Evolutionary conservation across 352 stramenopile genomes (phyloP), one percentile per base, ranked within the genome.

Genomic region (Phytophthora litchii): DNA sequence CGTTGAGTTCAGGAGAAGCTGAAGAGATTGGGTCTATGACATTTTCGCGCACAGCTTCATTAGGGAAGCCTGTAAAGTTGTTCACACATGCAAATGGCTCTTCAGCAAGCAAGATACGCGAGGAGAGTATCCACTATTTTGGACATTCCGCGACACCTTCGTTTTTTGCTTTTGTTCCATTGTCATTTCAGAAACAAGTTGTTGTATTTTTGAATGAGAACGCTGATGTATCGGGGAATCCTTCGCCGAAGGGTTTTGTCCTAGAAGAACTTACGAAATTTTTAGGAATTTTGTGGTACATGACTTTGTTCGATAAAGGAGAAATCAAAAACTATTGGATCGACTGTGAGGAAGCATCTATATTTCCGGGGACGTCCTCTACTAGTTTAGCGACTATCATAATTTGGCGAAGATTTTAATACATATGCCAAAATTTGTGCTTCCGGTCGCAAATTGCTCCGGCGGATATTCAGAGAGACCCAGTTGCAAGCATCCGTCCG

Each of bases 261-360:
- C n/a, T 60, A n/a, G 35, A 40, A 14, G 32, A 46, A 5, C 4
- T 48, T 8, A 53, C 53, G 42, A 21, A 3, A 1, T 47, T 48
- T 19, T 12, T 52, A 1, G 41, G 52, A 3, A 53, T 60, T 11
- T 16, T 60, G 9, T 53, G 32, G 42, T 48, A 52, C 17, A 47
- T 53, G 41, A 14, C 51, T 9, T 31, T 60, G 1, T 2, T 60
- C 0, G 34, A 60, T 51, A 60, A 53, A 38, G 51, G 51, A 2
- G 41, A 60, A 52, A 60, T 60, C 31, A 12, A 6, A 2, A 52
- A 53, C 20, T 60, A 60, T 23, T 60, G 52, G 52, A 23, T 4
- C 25, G 41, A 60, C 29, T n/a, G 11, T 45, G 27, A 31, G 4
- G 25, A 31, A 31, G 25, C 3, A 8, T 31, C 25, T 31, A 31